These are phyloP conservation scores for Peniophora sp. DNA, from an alignment of 1,284 basidiomycete species.

Conservation along the genomic window DNA sequence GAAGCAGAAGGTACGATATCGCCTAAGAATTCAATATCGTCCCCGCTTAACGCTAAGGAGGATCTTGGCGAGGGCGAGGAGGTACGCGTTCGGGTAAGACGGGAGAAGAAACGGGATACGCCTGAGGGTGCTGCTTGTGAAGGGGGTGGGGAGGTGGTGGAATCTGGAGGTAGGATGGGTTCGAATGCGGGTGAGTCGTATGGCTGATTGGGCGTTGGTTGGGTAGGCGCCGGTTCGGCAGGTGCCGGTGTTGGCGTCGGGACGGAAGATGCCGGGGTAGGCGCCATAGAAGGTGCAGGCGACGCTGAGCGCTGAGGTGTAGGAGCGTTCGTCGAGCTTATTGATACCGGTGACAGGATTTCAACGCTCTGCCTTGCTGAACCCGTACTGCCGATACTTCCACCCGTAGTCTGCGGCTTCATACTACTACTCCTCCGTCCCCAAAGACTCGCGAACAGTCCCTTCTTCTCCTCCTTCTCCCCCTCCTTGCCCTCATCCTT, in stretches of 20 bases:
- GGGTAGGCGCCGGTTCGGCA: slow-evolving; percentile 5
- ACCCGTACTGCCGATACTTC: slow-evolving; percentile 1
- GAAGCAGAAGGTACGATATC: slow-evolving; percentile 57
- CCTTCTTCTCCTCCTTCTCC: slow-evolving; percentile 21
- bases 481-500: slow-evolving; percentile 7
- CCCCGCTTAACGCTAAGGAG: slow-evolving; percentile 56
- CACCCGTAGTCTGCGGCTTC: slow-evolving; percentile 1
- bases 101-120: slow-evolving; percentile 63
- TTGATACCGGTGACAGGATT: slow-evolving; percentile 3
- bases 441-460: slow-evolving; percentile 67
- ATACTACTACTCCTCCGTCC: slow-evolving; percentile 18
- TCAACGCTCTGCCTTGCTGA: neutral
- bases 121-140: slow-evolving; percentile 31
- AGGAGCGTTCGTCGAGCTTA: slow-evolving; percentile 1
- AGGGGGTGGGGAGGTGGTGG: slow-evolving; percentile 9
- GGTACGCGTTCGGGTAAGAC: slow-evolving; percentile 48
- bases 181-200: slow-evolving; percentile 15
- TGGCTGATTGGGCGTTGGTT: too few relatives aligned
- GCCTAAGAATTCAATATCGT: slow-evolving; percentile 69
- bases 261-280: neutral
- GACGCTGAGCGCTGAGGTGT: slow-evolving; percentile 2
- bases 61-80: slow-evolving; percentile 29
- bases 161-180: slow-evolving; percentile 15
- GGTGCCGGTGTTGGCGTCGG: neutral
- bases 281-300: neutral